Evolutionary conservation across 352 stramenopile genomes (phyloP).

Genomic region (Halophytophthora batemanensis): DNA sequence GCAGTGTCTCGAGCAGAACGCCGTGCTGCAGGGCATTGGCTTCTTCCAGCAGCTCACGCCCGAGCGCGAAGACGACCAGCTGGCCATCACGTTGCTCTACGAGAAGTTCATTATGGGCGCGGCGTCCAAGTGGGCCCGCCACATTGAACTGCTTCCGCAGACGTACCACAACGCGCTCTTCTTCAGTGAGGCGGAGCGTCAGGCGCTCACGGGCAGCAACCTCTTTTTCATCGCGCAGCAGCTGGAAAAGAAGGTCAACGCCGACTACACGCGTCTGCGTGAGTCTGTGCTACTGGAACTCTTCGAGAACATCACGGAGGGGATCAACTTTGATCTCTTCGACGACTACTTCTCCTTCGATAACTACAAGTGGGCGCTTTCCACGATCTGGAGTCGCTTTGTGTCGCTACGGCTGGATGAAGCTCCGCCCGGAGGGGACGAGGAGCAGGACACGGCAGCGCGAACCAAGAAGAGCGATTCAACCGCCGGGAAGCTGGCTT

Average conservation of each 20-base stretch:
- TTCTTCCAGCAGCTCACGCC: constrained; percentile 48
- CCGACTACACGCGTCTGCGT: constrained; percentile 44
- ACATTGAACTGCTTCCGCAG: constrained; percentile 56
- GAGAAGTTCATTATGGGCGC: constrained; percentile 47
- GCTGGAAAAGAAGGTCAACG: constrained; percentile 50
- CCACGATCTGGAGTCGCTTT: constrained; percentile 85
- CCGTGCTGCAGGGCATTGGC: constrained; percentile 29
- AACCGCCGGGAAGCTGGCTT: constrained; percentile 22
- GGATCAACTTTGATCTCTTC: constrained; percentile 26
- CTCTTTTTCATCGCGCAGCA: constrained; percentile 63
- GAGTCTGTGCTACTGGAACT: constrained; percentile 46
- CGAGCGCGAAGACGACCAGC: constrained; percentile 59
- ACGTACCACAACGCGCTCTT: constrained; percentile 74
- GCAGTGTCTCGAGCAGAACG: constrained; percentile 28
- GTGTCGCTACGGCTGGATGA: constrained; percentile 57
- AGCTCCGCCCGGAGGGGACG: constrained; percentile 3
- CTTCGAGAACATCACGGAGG: constrained; percentile 33
- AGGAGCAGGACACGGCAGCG: constrained; percentile 9
- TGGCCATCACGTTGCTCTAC: constrained; percentile 71
- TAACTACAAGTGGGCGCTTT: constrained; percentile 82
- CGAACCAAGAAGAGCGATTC: not conserved
- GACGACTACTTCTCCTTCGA: constrained; percentile 56
- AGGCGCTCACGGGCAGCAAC: constrained; percentile 53
- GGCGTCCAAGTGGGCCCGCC: constrained; percentile 58
- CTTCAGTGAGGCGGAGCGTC: constrained; percentile 41